These are phyloP conservation scores for Trichosporon sp. DNA, from an alignment of 1,284 basidiomycete species.

Conservation along the genomic window DNA sequence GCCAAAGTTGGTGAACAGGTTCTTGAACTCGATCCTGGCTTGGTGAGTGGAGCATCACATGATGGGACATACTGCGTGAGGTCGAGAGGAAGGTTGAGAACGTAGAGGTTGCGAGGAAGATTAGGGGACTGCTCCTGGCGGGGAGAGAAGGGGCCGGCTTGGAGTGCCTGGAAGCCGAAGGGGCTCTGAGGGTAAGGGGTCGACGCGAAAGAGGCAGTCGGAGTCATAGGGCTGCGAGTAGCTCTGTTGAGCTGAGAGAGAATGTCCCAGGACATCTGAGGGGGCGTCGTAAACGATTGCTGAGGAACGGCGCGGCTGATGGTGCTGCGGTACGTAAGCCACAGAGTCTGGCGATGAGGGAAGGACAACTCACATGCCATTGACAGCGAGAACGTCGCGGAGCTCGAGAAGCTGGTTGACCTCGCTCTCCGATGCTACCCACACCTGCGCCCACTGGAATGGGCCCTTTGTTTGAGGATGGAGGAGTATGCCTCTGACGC, in stretches of 20 bases:
- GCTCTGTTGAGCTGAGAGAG: conserved; percentile 6
- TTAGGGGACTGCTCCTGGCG: conserved; percentile 12
- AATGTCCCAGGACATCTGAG: conserved; percentile 15
- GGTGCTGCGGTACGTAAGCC: conserved; percentile 10
- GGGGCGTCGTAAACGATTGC: conserved; percentile 7
- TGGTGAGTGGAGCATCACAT: conserved; percentile 1
- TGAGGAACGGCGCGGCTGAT: conserved; percentile 8
- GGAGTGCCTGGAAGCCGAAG: conserved; percentile 4
- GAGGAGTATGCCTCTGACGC: conserved; percentile 28
- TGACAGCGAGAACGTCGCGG: conserved; percentile 24
- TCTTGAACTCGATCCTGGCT: conserved; percentile 35
- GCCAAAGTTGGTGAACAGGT: conserved; percentile 30
- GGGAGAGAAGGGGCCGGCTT: background rate
- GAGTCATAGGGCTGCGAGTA: conserved; percentile 6
- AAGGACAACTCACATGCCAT: conserved; percentile 30
- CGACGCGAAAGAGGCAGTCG: background rate
- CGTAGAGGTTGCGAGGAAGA: conserved; percentile 40
- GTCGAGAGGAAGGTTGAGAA: conserved; percentile 40
- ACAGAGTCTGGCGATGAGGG: background rate
- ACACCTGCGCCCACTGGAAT: conserved; percentile 38
- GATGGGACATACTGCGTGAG: conserved; percentile 32
- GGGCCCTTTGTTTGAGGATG: conserved; percentile 17
- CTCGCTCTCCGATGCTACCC: conserved; percentile 30
- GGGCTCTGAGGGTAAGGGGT: conserved; percentile 3
- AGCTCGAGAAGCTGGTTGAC: conserved; percentile 28